Base-by-base conservation (phyloP, 1,139 yeast genomes). In the Scheffersomyces titani region DNA sequence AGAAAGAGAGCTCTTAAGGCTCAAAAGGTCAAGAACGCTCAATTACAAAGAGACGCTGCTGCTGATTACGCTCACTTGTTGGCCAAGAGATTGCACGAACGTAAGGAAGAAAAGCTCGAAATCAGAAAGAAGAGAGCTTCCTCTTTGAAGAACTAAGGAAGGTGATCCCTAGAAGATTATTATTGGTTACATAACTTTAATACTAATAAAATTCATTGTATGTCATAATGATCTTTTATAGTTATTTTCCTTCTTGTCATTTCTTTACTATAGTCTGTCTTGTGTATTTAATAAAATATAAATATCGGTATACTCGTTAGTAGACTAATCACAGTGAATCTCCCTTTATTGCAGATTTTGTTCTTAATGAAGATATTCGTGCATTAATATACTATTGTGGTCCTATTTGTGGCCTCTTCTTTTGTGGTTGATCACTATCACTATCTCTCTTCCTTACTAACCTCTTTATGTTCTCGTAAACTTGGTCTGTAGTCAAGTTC, bases 121-220 rank as follows among this genome's bases (percentile, higher is more conserved):
- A 87, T 90, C 83, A 91, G 89, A 86, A 92, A 92, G 96, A 92
- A 97, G 91, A 93, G 99, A 90, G 98, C 98, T 81, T 94, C 98
- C 76, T 93, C 98, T 74, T 88, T 93, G 81, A 90, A 89, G 86
- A 91, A 92, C 85, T 86, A 85, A 81, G 60, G 61, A 51, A 56
- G 54, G 52, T 48, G 49, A 50, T 48, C 50, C 51, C 30, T 46
- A 54, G 49, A 46, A 46, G 49, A 46, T 46, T 36, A 51, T 52
- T 46, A 46, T 22, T 46, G 22, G 20, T 22, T 46, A 49, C 51
- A 46, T 46, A 46, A 46, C 49, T 46, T 46, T 46, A 46, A 46
- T 46, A 46, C 22, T 19, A 46, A 19, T 19, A 20, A 46, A 22
- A 46, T 46, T 46, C 49, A 46, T 46, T 46, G 20, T 46, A 22